Percentiles rank a stretch among this genome's conserved stretches.
Evolutionary conservation across 495 filamentous ascomycete genomes (phyloP).

Genomic region (Penicillium lividum): DNA sequence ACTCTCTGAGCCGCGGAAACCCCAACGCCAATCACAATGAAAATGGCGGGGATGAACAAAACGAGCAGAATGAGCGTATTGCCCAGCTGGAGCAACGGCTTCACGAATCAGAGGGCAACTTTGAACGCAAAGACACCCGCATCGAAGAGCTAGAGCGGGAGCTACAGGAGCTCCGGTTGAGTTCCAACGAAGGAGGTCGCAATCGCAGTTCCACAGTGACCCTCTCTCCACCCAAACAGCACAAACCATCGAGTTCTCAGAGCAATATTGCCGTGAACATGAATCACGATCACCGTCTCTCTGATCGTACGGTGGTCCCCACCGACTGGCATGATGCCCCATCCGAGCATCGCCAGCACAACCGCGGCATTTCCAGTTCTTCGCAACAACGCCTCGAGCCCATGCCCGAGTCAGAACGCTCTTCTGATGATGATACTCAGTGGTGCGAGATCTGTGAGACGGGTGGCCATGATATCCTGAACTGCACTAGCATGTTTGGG

Average conservation of each 20-base stretch:
- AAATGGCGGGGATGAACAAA: conserved; percentile 24
- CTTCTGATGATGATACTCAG: conserved; percentile 72
- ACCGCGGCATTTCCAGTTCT: conserved; percentile 33
- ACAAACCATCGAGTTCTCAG: conserved; percentile 41
- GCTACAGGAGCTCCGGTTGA: conserved; percentile 61
- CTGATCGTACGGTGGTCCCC: conserved; percentile 49
- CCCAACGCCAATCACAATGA: conserved; percentile 37
- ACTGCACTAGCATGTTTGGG: conserved; percentile 84
- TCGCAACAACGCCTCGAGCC: conserved; percentile 46
- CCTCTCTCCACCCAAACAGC: conserved; percentile 32
- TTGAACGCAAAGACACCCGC: conserved; percentile 69
- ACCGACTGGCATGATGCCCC: conserved; percentile 45
- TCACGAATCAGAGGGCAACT: conserved; percentile 66
- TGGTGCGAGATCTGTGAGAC: conserved; percentile 98
- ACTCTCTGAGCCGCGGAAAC: conserved; percentile 79
- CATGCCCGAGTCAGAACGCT: conserved; percentile 73
- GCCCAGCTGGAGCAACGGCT: conserved; percentile 70
- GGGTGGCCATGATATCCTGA: conserved; percentile 89
- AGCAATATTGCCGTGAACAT: conserved; percentile 29
- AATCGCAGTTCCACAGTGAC: conserved; percentile 49
- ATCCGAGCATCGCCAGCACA: conserved; percentile 35
- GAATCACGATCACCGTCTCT: conserved; percentile 44
- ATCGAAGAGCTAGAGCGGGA: conserved; percentile 93
- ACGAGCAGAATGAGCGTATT: conserved; percentile 38
- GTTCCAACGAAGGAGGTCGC: conserved; percentile 24